Evolutionary conservation across 208 protist genomes (phyloP).

Genomic region (Leishmania martiniquensis): DNA sequence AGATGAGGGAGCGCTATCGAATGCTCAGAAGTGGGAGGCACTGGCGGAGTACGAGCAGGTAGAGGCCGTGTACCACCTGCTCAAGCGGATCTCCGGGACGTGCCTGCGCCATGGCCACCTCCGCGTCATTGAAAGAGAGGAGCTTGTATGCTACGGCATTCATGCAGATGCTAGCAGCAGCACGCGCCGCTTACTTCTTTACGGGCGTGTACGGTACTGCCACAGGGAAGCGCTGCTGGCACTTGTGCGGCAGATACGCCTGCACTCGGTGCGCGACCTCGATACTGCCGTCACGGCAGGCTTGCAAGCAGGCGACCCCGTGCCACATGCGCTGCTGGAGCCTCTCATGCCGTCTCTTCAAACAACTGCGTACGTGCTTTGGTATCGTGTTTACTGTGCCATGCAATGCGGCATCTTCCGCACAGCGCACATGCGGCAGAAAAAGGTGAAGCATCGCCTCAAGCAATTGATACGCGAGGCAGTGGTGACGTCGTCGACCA

Average conservation of each 20-base stretch:
- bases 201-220: constrained; percentile 63
- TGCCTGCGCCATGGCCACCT: constrained; percentile 60
- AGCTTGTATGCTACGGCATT: constrained; percentile 18
- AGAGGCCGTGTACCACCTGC: constrained; percentile 56
- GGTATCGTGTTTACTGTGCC: constrained; percentile 65
- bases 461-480: constrained; percentile 50
- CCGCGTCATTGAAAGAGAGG: constrained; percentile 55
- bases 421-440: constrained; percentile 56
- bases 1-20: constrained; percentile 1
- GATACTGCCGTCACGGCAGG: constrained; percentile 59
- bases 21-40: constrained; percentile 47
- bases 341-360: constrained; percentile 59
- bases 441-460: constrained; percentile 61
- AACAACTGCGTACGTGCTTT: constrained; percentile 50
- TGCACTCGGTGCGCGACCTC: constrained; percentile 68
- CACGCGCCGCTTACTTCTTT: constrained; percentile 49
- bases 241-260: constrained; percentile 70
- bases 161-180: neutral
- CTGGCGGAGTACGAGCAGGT: constrained; percentile 77
- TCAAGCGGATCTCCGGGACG: constrained; percentile 44
- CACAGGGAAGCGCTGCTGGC: constrained; percentile 67
- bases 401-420: constrained; percentile 75
- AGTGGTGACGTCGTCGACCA: neutral
- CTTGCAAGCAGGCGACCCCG: constrained; percentile 55
- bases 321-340: constrained; percentile 61